A percentile compares a stretch with the other conserved stretches of the same genome.
Conservation (phyloP, 139 green algal species). For the Micractinium conductrix region DNA sequence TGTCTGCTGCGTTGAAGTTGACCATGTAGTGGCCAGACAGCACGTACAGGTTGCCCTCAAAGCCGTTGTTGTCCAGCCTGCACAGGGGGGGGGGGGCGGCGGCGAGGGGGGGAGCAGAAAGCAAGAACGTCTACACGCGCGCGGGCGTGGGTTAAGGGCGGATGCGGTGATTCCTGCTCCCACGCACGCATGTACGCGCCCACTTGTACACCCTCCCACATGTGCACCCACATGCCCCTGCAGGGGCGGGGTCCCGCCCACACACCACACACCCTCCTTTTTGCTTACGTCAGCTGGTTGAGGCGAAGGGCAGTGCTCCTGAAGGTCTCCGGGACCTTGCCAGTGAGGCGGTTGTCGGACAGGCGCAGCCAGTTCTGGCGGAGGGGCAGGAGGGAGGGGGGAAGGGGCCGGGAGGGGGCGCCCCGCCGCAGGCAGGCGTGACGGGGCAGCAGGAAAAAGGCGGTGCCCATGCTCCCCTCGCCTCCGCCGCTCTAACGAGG, state of each 20-base stretch:
- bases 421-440: no score
- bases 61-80: neutral
- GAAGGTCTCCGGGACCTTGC: neutral
- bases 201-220: no score
- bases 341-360: slow-evolving; percentile 1
- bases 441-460: no score
- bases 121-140: no score
- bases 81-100: neutral
- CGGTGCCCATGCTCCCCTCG: no score
- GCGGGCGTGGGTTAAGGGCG: no score
- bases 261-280: neutral
- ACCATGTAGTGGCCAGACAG: slow-evolving; percentile 36
- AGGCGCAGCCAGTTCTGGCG: slow-evolving; percentile 20
- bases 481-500: no score
- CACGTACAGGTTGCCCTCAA: slow-evolving; percentile 48
- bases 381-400: neutral
- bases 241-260: no score
- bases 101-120: no score
- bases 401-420: neutral
- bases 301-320: neutral
- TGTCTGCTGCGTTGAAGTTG: slow-evolving; percentile 34
- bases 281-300: neutral
- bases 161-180: no score
- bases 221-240: no score
- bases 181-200: no score